Evolutionary conservation across 2,329 filamentous ascomycete species (phyloP), one percentile per base, ranked within the genome.

Genomic region (Pseudopyricularia javanii): DNA sequence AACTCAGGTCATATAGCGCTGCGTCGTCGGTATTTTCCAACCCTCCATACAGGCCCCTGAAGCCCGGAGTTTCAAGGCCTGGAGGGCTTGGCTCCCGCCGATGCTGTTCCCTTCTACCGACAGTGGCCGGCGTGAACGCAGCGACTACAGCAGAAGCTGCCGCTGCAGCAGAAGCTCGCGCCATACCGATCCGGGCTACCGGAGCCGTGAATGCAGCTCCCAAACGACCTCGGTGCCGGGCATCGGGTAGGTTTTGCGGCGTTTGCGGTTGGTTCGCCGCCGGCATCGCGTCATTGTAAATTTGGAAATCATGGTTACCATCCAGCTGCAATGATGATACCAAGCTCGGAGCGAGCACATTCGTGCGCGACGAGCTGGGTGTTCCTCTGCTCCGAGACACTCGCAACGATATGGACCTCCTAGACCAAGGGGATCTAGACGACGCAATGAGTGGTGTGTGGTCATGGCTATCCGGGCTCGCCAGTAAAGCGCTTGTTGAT

Each of bases 201-300:
- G 74, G 72, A 11, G 68, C 72, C 12, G 74, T 76, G 57, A 70
- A 73, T 14, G 70, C 63, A 11, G 68, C 69, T 14, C 64, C 61
- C 33, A 72, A 62, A 32, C 68, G 69, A 52, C 72, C 73, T 50
- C 64, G 69, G 56, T 75, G 74, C 11, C 72, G 69, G 49, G 70
- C 66, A 60, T 75, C 74, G 1, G 74, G 72, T n/a, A 77, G 59
- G 53, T 75, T 68, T 47, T 66, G 65, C 22, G 75, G 74, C 11
- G 75, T 77, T 58, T 74, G 73, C n/a, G 74, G 74, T 56, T 77
- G 75, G 9, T 61, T 62, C 5, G 64, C 63, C 22, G 71, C 64
- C 7, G 74, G 67, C 47, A 72, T 53, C 24, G 62, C 61, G 56
- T 78, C 75, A 55, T 76, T 68, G 56, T 78, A 78, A 26, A 78